Percentiles rank a stretch among this genome's conserved stretches.
These are phyloP conservation scores for Neurospora terricola DNA, from an alignment of 495 filamentous ascomycete species.

Conservation along the genomic window DNA sequence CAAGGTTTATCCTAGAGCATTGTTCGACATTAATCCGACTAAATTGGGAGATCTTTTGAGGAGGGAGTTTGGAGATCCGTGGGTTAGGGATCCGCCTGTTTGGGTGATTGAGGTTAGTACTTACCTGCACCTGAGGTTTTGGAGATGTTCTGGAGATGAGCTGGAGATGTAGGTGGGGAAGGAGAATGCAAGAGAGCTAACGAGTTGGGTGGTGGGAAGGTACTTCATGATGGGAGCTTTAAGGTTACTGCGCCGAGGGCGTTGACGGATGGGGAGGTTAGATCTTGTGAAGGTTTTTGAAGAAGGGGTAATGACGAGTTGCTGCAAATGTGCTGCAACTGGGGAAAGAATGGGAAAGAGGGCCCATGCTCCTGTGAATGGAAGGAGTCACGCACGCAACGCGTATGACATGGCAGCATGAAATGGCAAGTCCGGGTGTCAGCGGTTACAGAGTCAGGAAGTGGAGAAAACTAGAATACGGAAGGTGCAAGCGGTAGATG, in stretches of 20 bases:
- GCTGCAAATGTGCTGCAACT: background rate
- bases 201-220: background rate
- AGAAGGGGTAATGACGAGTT: fast-evolving
- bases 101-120: background rate
- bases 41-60: background rate
- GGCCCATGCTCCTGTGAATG: no score
- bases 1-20: background rate
- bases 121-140: background rate
- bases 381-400: no score
- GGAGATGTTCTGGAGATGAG: no score
- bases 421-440: no score
- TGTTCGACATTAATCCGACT: background rate
- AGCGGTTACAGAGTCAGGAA: no score
- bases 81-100: background rate
- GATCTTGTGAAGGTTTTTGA: background rate
- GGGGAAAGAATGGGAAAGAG: no score
- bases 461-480: no score
- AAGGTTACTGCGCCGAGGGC: background rate
- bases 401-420: no score
- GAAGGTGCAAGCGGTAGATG: no score
- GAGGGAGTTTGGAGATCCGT: background rate
- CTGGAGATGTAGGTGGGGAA: no score
- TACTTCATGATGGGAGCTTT: background rate
- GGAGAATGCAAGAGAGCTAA: background rate
- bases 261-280: background rate